Base-by-base conservation (phyloP, 257 asterid species). In the Gentiana macrophylla region DNA sequence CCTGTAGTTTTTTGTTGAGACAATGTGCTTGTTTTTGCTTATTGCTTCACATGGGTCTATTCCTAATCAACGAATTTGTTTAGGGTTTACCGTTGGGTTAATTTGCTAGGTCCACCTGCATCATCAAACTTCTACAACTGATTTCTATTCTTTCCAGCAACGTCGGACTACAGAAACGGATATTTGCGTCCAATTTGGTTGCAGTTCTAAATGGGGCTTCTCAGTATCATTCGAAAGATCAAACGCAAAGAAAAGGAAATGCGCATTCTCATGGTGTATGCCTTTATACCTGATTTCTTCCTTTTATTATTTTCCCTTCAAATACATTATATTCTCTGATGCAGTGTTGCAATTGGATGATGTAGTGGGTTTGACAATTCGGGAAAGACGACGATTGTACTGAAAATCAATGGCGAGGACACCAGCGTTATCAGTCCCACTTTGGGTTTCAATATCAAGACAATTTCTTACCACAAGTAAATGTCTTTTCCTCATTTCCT, bases 211-310 rank as follows among this genome's bases (percentile, higher is more conserved):
- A 87, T 87, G 98, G 95, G 98, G 12, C 86, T 85, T 52, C 81
- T 91, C 53, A 84, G 94, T 72, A 79, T 87, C 62, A 91, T 91
- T 60, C 77, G n/a, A n/a, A n/a, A n/a, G n/a, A n/a, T n/a, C n/a
- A n/a, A n/a, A n/a, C n/a, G n/a, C n/a, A n/a, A n/a, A 66, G 98
- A 91, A 65, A 88, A 87, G 72, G 98, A 91, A 74, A 87, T 91
- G 98, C 94, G 98, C 52, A 88, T 91, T 70, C 98, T 91, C 65
- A 91, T 87, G 97, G 98, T 91, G 98, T 91, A 87, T 61, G 72
- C 56, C 53, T 52, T 60, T 52, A 5, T 50, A 55, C 65, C 64
- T 59, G 5, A 5, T 44, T 15, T 32, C 15, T 60, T 12, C n/a
- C 32, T 50, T 57, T 33, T 60, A 44, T 37, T 35, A 60, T 36